Evolutionary conservation across 371 early-diverging fungal genomes (phyloP), one percentile per base, ranked within the genome.

Genomic region (Fennellomyces sp.): DNA sequence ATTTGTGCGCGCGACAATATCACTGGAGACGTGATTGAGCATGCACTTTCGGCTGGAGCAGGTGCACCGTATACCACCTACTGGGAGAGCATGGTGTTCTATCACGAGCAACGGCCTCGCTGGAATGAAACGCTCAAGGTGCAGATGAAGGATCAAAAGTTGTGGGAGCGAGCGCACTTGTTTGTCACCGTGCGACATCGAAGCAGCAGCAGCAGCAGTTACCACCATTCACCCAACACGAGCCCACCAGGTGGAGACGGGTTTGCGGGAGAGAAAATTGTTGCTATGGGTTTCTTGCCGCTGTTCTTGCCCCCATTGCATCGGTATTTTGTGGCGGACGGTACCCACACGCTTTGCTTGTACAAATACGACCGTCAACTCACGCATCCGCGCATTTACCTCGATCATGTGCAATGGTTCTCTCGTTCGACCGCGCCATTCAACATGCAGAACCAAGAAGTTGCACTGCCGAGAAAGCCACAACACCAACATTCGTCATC

Each of bases 121-220:
- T 92, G 90, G 89, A 63, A 65, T n/a, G 92, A 92, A 66, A 79
- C 76, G 0, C 64, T 92, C 60, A 80, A 87, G 51, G 61, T 91
- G 10, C 80, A 82, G 35, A 77, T 91, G 12, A 55, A 60, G 0
- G 76, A 78, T 12, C 49, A 76, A 1, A 70, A 72, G 6, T 66
- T 68, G 27, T 83, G 88, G 73, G 76, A 87, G 51, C 63, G 74
- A 19, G 76, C 84, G 1, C 90, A 91, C 65, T 53, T 90, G 11
- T 86, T 86, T 55, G 48, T 92, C 21, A 77, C 82, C 0, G 78
- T 90, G 31, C 75, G 83, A 7, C 85, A 87, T 62, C 66, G 80
- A 12, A 80, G 76, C 26, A 70, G 69, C 27, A 63, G 61, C 17
- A 50, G 56, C 52, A 50, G 33, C 58, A 54, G 26, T 25, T 41